Percentiles rank a stretch among this genome's conserved stretches.
Conservation (phyloP, 495 filamentous ascomycete genomes). For the Neurospora sp. region DNA sequence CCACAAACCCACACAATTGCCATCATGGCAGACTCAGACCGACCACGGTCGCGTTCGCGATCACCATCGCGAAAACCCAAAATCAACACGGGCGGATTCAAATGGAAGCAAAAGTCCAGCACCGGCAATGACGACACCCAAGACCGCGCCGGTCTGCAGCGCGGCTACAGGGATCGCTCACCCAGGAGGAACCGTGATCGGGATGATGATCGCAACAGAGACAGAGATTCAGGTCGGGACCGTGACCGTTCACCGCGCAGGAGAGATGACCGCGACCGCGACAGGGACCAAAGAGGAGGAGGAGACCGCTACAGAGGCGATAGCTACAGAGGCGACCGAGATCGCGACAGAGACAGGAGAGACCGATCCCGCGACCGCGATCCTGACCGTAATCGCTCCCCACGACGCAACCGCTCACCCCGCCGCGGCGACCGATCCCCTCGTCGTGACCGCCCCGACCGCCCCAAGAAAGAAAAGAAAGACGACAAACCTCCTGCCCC, state of each 20-base stretch:
- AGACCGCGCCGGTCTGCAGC: conserved; percentile 32
- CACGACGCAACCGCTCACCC: conserved; percentile 3
- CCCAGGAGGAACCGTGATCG: conserved; percentile 24
- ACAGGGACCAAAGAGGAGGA: conserved; percentile 9
- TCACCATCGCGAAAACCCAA: conserved; percentile 27
- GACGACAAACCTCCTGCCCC: background rate
- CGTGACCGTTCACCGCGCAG: conserved; percentile 5
- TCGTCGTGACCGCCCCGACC: conserved; percentile 9
- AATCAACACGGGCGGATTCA: conserved; percentile 44
- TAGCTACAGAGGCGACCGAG: conserved; percentile 5
- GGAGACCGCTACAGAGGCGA: background rate
- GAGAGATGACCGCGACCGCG: conserved; percentile 15
- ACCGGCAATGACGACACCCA: conserved; percentile 39
- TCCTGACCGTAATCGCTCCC: background rate
- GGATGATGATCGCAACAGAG: conserved; percentile 23
- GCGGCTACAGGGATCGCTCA: conserved; percentile 45
- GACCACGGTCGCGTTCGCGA: conserved; percentile 28
- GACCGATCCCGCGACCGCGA: background rate
- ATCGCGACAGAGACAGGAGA: conserved; percentile 2
- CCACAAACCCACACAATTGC: conserved; percentile 2
- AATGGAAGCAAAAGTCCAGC: conserved; percentile 56
- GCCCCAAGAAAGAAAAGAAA: background rate
- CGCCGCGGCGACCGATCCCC: conserved; percentile 29
- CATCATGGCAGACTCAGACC: conserved; percentile 21
- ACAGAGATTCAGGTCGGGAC: conserved; percentile 15